A percentile compares a stretch with the other conserved stretches of the same genome.
phyloP scores from a whole-genome alignment of 2,329 filamentous ascomycete species.

The Pleoardoris graminearum region DNA sequence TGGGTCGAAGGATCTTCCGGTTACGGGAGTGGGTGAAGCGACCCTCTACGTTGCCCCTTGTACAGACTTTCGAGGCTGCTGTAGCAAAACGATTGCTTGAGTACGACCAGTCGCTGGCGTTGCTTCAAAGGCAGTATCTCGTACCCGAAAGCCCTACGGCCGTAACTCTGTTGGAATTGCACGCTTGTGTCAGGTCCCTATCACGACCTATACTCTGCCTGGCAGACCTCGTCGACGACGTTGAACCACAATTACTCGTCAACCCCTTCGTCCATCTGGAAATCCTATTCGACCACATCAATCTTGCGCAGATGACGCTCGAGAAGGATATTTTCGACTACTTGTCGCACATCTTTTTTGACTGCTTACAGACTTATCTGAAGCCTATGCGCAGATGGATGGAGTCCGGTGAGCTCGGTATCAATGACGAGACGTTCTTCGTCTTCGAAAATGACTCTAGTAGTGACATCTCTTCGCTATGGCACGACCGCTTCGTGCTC shows the following conservation, averaged over 20 bases:
- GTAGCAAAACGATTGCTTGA: slow-evolving; percentile 59
- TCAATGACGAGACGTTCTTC: slow-evolving; percentile 74
- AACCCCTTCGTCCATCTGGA: slow-evolving; percentile 75
- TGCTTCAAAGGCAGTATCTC: slow-evolving; percentile 64
- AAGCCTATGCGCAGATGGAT: slow-evolving; percentile 83
- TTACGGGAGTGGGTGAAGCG: slow-evolving; percentile 55
- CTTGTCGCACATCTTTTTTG: slow-evolving; percentile 72
- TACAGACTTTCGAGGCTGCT: slow-evolving; percentile 73
- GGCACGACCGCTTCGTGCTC: slow-evolving; percentile 75
- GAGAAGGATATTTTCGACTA: slow-evolving; percentile 64
- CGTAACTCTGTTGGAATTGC: slow-evolving; percentile 68
- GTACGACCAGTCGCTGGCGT: slow-evolving; percentile 64
- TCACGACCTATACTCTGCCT: slow-evolving; percentile 63
- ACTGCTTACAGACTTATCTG: slow-evolving; percentile 81
- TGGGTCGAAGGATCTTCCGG: slow-evolving; percentile 53
- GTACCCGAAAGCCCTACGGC: slow-evolving; percentile 57
- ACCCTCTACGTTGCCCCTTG: slow-evolving; percentile 39
- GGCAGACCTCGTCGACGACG: slow-evolving; percentile 62
- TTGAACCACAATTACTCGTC: slow-evolving; percentile 50
- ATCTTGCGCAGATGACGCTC: slow-evolving; percentile 69
- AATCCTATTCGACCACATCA: slow-evolving; percentile 71
- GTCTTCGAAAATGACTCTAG: slow-evolving; percentile 63
- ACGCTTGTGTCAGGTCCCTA: slow-evolving; percentile 59
- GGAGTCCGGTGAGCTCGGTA: slow-evolving; percentile 71
- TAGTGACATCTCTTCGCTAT: slow-evolving; percentile 67